These are phyloP conservation scores for Rhizophlyctis rosea DNA, from an alignment of 192 early-diverging fungal species.

Conservation along the genomic window DNA sequence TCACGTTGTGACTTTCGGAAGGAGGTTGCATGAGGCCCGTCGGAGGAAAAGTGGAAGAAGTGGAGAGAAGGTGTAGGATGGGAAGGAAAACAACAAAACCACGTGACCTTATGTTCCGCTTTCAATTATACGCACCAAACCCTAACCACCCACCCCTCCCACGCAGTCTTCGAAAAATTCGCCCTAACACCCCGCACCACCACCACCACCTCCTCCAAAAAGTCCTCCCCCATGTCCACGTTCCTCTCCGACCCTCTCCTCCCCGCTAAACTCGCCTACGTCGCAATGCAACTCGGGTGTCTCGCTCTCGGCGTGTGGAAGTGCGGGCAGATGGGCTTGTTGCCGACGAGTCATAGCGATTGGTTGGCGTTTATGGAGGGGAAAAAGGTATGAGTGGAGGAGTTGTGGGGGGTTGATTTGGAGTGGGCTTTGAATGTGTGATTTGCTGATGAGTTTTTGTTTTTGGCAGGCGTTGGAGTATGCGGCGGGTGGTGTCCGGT, in stretches of 20 bases:
- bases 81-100: too few species aligned
- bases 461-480: background rate
- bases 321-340: slow-evolving; percentile 86
- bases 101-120: too few species aligned
- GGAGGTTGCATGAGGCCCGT: too few species aligned
- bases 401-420: too few species aligned
- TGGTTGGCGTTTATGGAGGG: slow-evolving; percentile 89
- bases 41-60: too few species aligned
- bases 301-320: slow-evolving; percentile 90
- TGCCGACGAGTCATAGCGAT: slow-evolving; percentile 90
- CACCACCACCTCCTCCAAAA: background rate
- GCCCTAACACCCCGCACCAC: slow-evolving; percentile 49
- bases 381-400: slow-evolving; percentile 31
- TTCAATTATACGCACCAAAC: background rate
- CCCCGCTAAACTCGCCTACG: slow-evolving; percentile 77
- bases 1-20: too few species aligned
- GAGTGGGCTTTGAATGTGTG: background rate
- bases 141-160: background rate
- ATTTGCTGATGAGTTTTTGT: background rate
- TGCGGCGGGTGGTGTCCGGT: background rate
- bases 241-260: slow-evolving; percentile 55
- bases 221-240: too few species aligned
- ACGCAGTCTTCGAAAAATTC: slow-evolving; percentile 73
- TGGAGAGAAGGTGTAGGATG: too few species aligned
- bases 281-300: slow-evolving; percentile 75